phyloP scores from a whole-genome alignment of 139 green algal genomes.

The Chlamydomonas schloesseri region DNA sequence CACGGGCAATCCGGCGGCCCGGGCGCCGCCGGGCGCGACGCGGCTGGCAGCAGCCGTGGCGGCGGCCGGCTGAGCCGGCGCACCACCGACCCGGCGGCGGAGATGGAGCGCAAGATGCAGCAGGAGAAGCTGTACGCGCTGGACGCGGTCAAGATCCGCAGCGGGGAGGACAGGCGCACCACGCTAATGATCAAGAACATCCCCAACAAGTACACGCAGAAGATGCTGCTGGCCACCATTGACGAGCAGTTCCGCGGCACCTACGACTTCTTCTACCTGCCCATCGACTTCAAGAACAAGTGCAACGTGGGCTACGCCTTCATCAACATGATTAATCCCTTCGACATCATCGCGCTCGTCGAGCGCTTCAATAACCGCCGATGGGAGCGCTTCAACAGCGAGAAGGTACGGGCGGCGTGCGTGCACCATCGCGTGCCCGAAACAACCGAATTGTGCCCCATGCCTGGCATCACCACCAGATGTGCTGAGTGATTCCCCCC shows the following conservation, averaged over 20 bases:
- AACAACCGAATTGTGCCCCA: no score
- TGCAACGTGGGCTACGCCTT: conserved; percentile 99
- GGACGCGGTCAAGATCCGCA: conserved; percentile 76
- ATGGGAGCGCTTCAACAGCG: conserved; percentile 98
- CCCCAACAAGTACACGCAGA: conserved; percentile 99
- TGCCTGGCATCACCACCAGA: no score
- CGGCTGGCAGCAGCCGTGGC: conserved; percentile 1
- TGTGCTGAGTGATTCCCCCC: no score
- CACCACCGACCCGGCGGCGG: conserved; percentile 76
- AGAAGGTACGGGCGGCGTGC: conserved; percentile 74
- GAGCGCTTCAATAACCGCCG: conserved; percentile 92
- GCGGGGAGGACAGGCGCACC: conserved; percentile 91
- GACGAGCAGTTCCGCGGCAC: conserved; percentile 91
- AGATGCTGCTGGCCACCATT: conserved; percentile 97
- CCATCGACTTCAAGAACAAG: conserved; percentile 99
- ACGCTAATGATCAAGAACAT: conserved; percentile 99
- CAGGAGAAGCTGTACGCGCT: conserved; percentile 89
- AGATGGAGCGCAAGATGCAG: conserved; percentile 83
- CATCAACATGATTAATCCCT: conserved; percentile 93
- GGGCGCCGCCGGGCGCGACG: conserved; percentile 6
- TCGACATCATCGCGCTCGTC: conserved; percentile 86
- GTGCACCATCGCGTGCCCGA: no score
- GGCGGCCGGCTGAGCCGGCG: conserved; percentile 81
- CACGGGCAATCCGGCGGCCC: not conserved
- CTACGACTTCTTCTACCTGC: conserved; percentile 95